Percentiles rank a stretch among this genome's conserved stretches.
phyloP scores from a whole-genome alignment of 2,329 filamentous ascomycete species.

The Xylaria multiplex region DNA sequence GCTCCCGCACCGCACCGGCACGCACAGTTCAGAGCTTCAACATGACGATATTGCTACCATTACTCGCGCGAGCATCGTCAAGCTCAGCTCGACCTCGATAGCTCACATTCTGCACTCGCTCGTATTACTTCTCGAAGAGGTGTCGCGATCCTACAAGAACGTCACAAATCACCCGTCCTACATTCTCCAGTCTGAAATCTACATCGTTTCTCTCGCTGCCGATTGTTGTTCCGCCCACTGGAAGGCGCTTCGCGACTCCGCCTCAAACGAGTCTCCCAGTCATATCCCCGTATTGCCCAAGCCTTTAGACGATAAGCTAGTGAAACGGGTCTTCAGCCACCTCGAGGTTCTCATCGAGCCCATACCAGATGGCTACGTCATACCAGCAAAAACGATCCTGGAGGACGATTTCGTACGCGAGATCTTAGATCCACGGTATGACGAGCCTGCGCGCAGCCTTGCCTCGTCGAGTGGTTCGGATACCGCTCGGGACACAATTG shows the following conservation, averaged over 20 bases:
- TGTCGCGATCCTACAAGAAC: slow-evolving; percentile 63
- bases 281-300: slow-evolving; percentile 46
- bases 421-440: slow-evolving; percentile 48
- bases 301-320: slow-evolving; percentile 61
- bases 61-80: slow-evolving; percentile 69
- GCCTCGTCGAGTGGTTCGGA: slow-evolving; percentile 51
- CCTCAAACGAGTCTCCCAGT: slow-evolving; percentile 34
- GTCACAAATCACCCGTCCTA: slow-evolving; percentile 66
- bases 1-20: slow-evolving; percentile 72
- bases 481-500: slow-evolving; percentile 50
- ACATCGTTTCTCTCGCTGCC: slow-evolving; percentile 69
- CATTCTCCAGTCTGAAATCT: slow-evolving; percentile 71
- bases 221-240: slow-evolving; percentile 73
- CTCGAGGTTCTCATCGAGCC: slow-evolving; percentile 68
- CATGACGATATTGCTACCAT: slow-evolving; percentile 70
- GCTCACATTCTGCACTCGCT: slow-evolving; percentile 66
- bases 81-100: slow-evolving; percentile 66
- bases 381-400: slow-evolving; percentile 67
- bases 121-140: slow-evolving; percentile 66
- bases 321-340: slow-evolving; percentile 64
- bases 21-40: slow-evolving; percentile 63
- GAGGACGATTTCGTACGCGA: slow-evolving; percentile 59
- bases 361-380: slow-evolving; percentile 65
- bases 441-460: slow-evolving; percentile 42
- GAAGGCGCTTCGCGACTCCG: slow-evolving; percentile 55